A percentile compares a stretch with the other conserved stretches of the same genome.
Conservation (phyloP, 140 eudicot species). For the Ambrosia hybrid region DNA sequence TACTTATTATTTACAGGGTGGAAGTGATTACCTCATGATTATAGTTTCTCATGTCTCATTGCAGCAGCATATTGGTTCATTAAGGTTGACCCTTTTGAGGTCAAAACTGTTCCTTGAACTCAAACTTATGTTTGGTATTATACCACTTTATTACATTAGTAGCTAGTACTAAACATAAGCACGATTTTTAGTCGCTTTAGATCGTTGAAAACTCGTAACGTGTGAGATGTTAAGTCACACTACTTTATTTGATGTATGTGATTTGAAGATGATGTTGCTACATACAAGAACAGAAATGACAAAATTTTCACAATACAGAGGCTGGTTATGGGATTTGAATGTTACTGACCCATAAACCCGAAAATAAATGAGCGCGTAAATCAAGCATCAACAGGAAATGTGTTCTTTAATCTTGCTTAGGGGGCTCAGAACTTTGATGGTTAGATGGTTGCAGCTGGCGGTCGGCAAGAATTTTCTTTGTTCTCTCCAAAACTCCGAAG, state of each 20-base stretch:
- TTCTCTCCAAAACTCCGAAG: constrained; percentile 91
- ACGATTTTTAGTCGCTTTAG: too few relatives aligned
- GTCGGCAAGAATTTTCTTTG: constrained; percentile 70
- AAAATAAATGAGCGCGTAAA: constrained; percentile 9
- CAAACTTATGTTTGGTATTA: too few relatives aligned
- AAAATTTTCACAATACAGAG: background rate
- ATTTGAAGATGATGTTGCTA: background rate
- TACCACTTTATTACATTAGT: too few relatives aligned
- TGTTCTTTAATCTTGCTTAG: constrained; percentile 46
- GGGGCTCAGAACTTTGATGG: constrained; percentile 22
- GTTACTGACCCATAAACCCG: constrained; percentile 5
- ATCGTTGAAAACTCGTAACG: too few relatives aligned
- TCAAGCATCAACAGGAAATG: constrained; percentile 25
- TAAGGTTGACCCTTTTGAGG: too few relatives aligned
- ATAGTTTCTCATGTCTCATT: too few relatives aligned
- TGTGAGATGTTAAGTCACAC: too few relatives aligned
- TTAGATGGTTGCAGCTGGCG: constrained; percentile 46
- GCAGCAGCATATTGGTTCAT: too few relatives aligned
- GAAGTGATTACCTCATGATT: background rate
- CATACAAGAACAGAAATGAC: background rate
- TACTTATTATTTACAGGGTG: constrained; percentile 9
- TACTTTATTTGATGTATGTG: too few relatives aligned
- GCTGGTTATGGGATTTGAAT: constrained; percentile 8
- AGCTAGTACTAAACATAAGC: too few relatives aligned
- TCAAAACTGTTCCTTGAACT: too few relatives aligned